These are phyloP conservation scores for Lipomyces mesembrius DNA, from an alignment of 805 yeast species.

Conservation along the genomic window DNA sequence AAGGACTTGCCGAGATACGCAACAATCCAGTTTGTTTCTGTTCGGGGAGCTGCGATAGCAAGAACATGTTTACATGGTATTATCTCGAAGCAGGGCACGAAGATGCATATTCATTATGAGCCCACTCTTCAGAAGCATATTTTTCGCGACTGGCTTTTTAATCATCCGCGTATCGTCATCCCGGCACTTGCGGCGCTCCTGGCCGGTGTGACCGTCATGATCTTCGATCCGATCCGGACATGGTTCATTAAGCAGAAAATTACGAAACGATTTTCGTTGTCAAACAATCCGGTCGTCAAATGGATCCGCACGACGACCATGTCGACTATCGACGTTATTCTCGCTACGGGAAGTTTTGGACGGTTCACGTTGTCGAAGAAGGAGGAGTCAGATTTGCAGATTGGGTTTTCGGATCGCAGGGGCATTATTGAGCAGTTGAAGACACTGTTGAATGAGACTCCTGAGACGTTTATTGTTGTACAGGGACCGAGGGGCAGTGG, in stretches of 20 bases:
- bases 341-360: conserved; percentile 20
- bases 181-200: conserved; percentile 79
- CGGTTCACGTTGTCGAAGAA: background rate
- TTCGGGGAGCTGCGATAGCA: conserved; percentile 79
- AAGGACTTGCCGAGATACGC: conserved; percentile 58
- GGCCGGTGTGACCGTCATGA: conserved; percentile 78
- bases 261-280: conserved; percentile 47
- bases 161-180: conserved; percentile 80
- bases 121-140: conserved; percentile 59
- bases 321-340: conserved; percentile 14
- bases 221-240: conserved; percentile 92
- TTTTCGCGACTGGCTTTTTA: conserved; percentile 61
- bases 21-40: conserved; percentile 57
- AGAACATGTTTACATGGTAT: conserved; percentile 89
- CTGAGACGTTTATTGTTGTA: conserved; percentile 86
- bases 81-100: conserved; percentile 56
- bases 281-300: conserved; percentile 38
- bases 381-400: conserved; percentile 15
- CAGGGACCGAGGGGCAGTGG: conserved; percentile 98
- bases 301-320: conserved; percentile 42
- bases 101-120: conserved; percentile 74
- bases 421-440: conserved; percentile 70
- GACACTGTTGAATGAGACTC: conserved; percentile 84
- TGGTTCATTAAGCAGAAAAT: conserved; percentile 77
- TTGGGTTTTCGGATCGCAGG: conserved; percentile 68